Base-by-base conservation (phyloP, 768 basidiomycete genomes). In the Boletus insuetus region DNA sequence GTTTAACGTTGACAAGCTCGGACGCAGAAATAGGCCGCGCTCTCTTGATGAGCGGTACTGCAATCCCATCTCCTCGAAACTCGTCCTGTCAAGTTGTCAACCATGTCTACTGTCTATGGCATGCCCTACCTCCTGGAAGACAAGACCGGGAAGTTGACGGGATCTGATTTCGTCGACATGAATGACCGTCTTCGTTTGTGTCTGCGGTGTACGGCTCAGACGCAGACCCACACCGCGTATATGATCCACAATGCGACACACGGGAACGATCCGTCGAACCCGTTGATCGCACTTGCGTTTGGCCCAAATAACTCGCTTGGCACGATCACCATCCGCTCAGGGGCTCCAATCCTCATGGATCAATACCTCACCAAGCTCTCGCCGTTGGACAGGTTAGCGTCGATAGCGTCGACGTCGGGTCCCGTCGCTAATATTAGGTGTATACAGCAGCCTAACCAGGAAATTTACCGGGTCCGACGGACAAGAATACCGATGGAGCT, bases 111-210 rank as follows among this genome's bases (percentile, higher is more conserved):
- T 14, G 75, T 72, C 52, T 83, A 81, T 56, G 82, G 80, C 53
- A 72, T 86, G 62, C 82, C 84, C 38, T 81, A 73, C 68, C 79
- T 87, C 61, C 80, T 89, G 53, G 83, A 86, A 64, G 86, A 88
- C 72, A 80, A 73, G 52, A 80, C 79, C 7, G 85, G 85, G 5
- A 69, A 63, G 35, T 68, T 84, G 37, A 71, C 73, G 13, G 82
- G 79, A 35, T 79, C 84, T 4, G 79, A 83, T 19, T 89, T 84
- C 63, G 64, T 78, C 46, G 87, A 89, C 69, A 73, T 86, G 58
- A 75, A 87, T 67, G 82, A 82, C 46, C 83, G 86, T 19, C 75
- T 85, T 64, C 73, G 72, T 31, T 71, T 85, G 57, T 67, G 64
- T 48, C 72, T 83, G 52, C 76, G 78, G 35, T 78, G 82, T 56